Base-by-base conservation (phyloP, 2,329 filamentous ascomycete species). In the Lasiodiplodia hormozganensis region DNA sequence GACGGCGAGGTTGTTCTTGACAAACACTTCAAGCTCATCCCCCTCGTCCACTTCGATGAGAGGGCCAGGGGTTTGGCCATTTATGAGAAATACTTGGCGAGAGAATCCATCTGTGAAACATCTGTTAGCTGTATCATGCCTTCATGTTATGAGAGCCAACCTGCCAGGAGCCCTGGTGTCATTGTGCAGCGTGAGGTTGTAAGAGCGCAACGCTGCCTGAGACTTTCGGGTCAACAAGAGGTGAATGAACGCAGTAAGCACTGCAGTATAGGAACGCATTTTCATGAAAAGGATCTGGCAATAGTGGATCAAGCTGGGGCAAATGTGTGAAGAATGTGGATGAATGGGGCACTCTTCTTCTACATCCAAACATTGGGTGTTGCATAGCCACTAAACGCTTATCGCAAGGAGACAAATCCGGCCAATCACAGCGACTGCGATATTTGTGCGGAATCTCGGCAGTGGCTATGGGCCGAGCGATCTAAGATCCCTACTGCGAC, bases 21-120 rank as follows among this genome's bases (percentile, higher is more conserved):
- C 83, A 28, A 89, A 86, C 14, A 93, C 86, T 0, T 90, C 77
- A 6, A 94, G 78, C 0, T 86, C 88, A 71, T 95, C 92, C n/a
- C 89, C 89, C 72, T 91, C 87, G 73, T 81, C 82, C 62, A 74
- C 75, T 70, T 81, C 77, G 49, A 81, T 75, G 65, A 81, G 51
- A 1, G 79, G 79, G 0, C 78, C 80, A 1, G 80, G 80, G 65
- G 79, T 81, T 54, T 77, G 77, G 51, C 72, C 72, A 66, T 82
- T 81, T 68, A 82, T 78, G 25, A 82, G 71, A 18, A 80, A 76
- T 80, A 82, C 81, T 1, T 76, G 76, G 11, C 80, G 72, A 65
- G 74, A 80, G 21, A 82, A 73, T 12, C 80, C 89, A 72, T 91
- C 88, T 0, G 89, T 25, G 11, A 6, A 23, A 23, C 0, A 21